Percentiles rank a stretch among this genome's conserved stretches.
Evolutionary conservation across 140 eudicot species (phyloP).

Genomic region (Senecio squalidus): DNA sequence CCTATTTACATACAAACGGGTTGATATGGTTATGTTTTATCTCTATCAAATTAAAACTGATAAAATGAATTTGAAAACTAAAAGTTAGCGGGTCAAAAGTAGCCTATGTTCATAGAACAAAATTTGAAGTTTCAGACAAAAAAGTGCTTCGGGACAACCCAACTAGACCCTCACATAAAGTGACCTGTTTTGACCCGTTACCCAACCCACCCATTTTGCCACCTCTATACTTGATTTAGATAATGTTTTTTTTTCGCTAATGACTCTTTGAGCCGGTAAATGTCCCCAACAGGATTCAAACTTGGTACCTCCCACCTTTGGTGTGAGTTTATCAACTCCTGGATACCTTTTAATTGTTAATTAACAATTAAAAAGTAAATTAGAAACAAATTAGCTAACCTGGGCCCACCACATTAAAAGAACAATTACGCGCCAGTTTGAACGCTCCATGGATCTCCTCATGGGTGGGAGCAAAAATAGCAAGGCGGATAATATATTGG

Average conservation of each 20-base stretch:
- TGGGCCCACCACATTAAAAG: conserved; percentile 99
- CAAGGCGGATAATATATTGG: conserved; percentile 63
- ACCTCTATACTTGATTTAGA: not conserved
- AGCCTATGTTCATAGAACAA: not conserved
- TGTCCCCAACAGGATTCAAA: too few relatives aligned
- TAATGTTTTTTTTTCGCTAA: not conserved
- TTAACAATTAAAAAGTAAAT: too few relatives aligned
- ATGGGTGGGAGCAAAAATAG: conserved; percentile 78
- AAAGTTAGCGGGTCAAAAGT: not conserved
- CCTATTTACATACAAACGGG: not conserved
- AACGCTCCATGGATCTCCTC: conserved; percentile 87
- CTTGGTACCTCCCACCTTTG: too few relatives aligned
- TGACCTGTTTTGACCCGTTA: not conserved
- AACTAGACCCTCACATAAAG: not conserved
- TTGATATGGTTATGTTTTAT: not conserved
- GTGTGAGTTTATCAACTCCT: too few relatives aligned
- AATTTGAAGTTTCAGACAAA: not conserved
- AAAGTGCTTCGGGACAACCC: not conserved
- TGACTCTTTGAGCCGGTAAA: too few relatives aligned
- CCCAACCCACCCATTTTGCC: conserved; percentile 1
- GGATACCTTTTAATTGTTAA: too few relatives aligned
- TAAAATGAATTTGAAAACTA: conserved; percentile 9
- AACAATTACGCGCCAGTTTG: conserved; percentile 60
- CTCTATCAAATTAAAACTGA: too few relatives aligned
- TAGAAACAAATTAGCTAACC: conserved; percentile 40